These are phyloP conservation scores for Parastagonospora nodorum DNA, from an alignment of 2,329 filamentous ascomycete genomes.

Conservation along the genomic window DNA sequence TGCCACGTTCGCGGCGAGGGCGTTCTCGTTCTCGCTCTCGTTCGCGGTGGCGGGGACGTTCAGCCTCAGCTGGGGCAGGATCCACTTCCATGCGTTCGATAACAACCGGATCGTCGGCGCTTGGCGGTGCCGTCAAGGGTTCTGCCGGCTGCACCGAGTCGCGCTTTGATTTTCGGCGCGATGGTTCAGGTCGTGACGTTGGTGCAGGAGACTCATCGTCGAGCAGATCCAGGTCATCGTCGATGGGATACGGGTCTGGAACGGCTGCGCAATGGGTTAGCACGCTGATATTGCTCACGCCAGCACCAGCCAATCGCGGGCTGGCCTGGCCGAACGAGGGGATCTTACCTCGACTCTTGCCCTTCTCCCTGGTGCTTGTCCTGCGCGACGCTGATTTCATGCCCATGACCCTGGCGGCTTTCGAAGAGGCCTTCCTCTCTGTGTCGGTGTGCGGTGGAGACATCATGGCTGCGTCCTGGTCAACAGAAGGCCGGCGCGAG, in stretches of 20 bases:
- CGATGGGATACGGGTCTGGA: constrained; percentile 65
- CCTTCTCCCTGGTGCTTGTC: constrained; percentile 49
- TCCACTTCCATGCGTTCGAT: constrained; percentile 45
- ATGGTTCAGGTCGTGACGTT: constrained; percentile 40
- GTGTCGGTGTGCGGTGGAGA: constrained; percentile 75
- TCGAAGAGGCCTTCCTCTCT: constrained; percentile 66
- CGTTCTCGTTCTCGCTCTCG: constrained; percentile 36
- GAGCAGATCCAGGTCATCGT: constrained; percentile 64
- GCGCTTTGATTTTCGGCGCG: constrained; percentile 50
- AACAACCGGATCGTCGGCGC: constrained; percentile 52
- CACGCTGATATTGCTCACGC: constrained; percentile 43
- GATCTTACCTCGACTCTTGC: constrained; percentile 56
- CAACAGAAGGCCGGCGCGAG: constrained; percentile 71
- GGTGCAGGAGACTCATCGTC: constrained; percentile 48
- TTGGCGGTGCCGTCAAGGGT: constrained; percentile 43
- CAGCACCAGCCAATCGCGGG: constrained; percentile 26
- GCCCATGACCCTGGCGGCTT: constrained; percentile 80
- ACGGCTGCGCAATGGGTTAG: constrained; percentile 45
- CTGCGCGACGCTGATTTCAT: constrained; percentile 52
- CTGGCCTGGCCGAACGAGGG: constrained; percentile 20
- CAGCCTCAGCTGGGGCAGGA: constrained; percentile 52
- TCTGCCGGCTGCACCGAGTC: constrained; percentile 43
- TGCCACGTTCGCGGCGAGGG: constrained; percentile 58
- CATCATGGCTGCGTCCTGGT: constrained; percentile 67
- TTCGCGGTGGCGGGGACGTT: constrained; percentile 47